Evolutionary conservation across 352 stramenopile genomes (phyloP).

Genomic region (Blastocystis sp.): DNA sequence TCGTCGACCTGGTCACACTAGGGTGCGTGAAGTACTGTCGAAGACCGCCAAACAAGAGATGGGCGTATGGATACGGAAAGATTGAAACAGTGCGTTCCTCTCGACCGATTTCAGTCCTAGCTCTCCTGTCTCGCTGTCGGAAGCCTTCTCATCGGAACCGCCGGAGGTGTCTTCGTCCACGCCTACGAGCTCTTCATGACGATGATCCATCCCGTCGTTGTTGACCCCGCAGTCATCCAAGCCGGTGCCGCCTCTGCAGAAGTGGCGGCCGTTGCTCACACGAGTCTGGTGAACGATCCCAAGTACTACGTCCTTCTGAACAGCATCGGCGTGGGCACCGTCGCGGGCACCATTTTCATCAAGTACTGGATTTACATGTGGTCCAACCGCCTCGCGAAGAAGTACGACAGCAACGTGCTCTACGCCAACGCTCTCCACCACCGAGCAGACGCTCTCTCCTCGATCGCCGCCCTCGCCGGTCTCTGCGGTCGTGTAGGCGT

Average conservation of each 20-base stretch:
- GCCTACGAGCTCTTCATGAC: slow-evolving; percentile 36
- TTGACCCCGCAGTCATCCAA: neutral
- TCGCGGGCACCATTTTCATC: slow-evolving; percentile 26
- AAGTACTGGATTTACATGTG: slow-evolving; percentile 41
- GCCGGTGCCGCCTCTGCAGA: neutral
- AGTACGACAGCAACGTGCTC: slow-evolving; percentile 48
- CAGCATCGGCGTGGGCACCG: neutral
- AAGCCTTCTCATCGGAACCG: slow-evolving; percentile 21
- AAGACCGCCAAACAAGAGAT: slow-evolving; percentile 35
- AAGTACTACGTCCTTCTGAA: slow-evolving; percentile 38
- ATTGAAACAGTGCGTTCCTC: slow-evolving; percentile 27
- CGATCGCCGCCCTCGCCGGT: slow-evolving; percentile 18
- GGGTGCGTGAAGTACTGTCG: slow-evolving; percentile 10
- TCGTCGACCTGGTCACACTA: slow-evolving; percentile 30
- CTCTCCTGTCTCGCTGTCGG: slow-evolving; percentile 35
- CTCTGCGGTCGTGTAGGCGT: neutral
- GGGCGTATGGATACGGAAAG: slow-evolving; percentile 37
- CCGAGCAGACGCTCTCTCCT: slow-evolving; percentile 35
- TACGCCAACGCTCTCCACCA: slow-evolving; percentile 47
- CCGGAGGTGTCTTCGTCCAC: slow-evolving; percentile 30
- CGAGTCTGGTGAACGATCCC: neutral
- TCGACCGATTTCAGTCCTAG: neutral
- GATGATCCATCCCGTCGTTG: neutral
- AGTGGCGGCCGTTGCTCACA: slow-evolving; percentile 1
- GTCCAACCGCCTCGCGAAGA: slow-evolving; percentile 37